Percentiles rank a stretch among this genome's conserved stretches.
Conservation (phyloP, 2,329 filamentous ascomycete species). For the Plectosphaerella sp. region DNA sequence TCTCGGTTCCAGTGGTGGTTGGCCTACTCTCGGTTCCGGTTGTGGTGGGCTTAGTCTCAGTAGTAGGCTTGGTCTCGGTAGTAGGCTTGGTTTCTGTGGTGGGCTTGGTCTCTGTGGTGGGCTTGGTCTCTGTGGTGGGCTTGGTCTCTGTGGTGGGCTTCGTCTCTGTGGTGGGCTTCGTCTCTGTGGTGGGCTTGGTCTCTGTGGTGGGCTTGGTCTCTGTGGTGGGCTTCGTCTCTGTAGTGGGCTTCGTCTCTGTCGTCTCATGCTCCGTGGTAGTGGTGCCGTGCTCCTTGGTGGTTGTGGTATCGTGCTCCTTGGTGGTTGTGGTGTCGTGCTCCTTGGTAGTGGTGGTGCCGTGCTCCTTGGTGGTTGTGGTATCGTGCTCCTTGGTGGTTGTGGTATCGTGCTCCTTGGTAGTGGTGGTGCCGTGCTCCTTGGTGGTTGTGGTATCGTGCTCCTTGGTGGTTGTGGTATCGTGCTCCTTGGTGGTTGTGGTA, state of each 20-base stretch:
- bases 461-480: too few relatives aligned
- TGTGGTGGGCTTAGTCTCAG: background rate
- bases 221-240: background rate
- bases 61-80: background rate
- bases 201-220: background rate
- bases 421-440: too few relatives aligned
- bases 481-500: too few relatives aligned
- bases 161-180: background rate
- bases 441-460: too few relatives aligned
- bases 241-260: background rate
- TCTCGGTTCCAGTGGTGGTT: too few relatives aligned
- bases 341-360: too few relatives aligned
- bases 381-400: too few relatives aligned
- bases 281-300: too few relatives aligned
- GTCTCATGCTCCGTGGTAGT: background rate
- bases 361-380: too few relatives aligned
- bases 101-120: background rate
- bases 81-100: background rate
- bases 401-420: too few relatives aligned
- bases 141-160: background rate
- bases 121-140: background rate
- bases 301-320: too few relatives aligned
- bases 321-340: too few relatives aligned
- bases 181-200: background rate
- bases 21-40: background rate